Evolutionary conservation across 2,329 filamentous ascomycete species (phyloP), one percentile per base, ranked within the genome.

Genomic region (Pseudonectria foliicola): DNA sequence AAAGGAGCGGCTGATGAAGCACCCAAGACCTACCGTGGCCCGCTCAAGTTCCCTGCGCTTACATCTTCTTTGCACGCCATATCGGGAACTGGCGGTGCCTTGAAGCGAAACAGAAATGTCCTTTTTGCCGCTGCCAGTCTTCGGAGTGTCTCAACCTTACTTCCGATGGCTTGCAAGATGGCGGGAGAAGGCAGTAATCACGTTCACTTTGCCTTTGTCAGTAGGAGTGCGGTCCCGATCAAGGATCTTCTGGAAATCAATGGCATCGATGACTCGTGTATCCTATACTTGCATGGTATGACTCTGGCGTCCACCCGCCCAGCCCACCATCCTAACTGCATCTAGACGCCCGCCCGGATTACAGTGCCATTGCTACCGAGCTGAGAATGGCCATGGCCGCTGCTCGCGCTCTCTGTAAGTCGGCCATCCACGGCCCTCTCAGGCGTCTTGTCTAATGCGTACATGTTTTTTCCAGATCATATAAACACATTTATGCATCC

Each of bases 81-180:
- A 28, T 56, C 67, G 7, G 64, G 60, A 13, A 77, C 75, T 0
- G 63, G 64, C 16, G 79, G 79, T 4, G 59, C 61, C 31, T 63
- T 64, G 34, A 43, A 55, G 23, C 54, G 62, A 25, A 85, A 84
- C 52, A 73, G 73, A 33, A 88, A 88, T 50, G 72, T 95, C 12
- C 60, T 95, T 3, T 95, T 95, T 55, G 82, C 80, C 4, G 80
- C 84, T 4, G 80, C 85, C 0, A 88, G 73, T 41, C 61, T 93
- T 33, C 75, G 75, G 56, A 92, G 85, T 53, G 77, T 80, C 12
- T 73, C 85, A 0, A 73, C 74, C 23, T 57, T 95, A 34, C 64
- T 95, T 23, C 87, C 88, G 1, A 68, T 95, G 54, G 86, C 89
- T 6, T 96, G 92, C 59, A 76, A 85, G 49, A 95, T 95, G 89